Evolutionary conservation across 78 protist species (phyloP).

Genomic region (Blattamonas nauphoetae): DNA sequence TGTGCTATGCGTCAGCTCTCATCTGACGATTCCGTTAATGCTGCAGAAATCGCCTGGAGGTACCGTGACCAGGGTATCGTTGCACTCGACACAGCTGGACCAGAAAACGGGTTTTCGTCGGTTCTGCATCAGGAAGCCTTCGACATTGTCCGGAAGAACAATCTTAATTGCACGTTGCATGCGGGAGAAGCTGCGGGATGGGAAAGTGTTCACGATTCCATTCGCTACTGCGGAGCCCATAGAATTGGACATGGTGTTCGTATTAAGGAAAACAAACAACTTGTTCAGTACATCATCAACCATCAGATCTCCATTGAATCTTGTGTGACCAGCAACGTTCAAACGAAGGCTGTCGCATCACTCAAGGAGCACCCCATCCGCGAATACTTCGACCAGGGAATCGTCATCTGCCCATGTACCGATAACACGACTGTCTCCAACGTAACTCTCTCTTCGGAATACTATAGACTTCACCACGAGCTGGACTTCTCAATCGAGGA

Average conservation of each 20-base stretch:
- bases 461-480: slow-evolving; percentile 19
- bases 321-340: slow-evolving; percentile 57
- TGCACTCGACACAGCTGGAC: slow-evolving; percentile 70
- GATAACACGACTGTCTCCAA: slow-evolving; percentile 44
- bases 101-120: slow-evolving; percentile 52
- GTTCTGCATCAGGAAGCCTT: slow-evolving; percentile 43
- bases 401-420: slow-evolving; percentile 44
- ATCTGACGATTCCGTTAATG: slow-evolving; percentile 6
- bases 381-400: slow-evolving; percentile 46
- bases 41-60: slow-evolving; percentile 62
- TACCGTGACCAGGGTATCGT: slow-evolving; percentile 45
- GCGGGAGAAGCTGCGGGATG: slow-evolving; percentile 63
- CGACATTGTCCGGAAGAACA: slow-evolving; percentile 25
- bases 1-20: slow-evolving; percentile 54
- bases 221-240: slow-evolving; percentile 62
- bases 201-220: slow-evolving; percentile 43
- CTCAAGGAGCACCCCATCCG: slow-evolving; percentile 53
- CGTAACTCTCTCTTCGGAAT: slow-evolving; percentile 30
- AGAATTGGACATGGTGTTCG: slow-evolving; percentile 71
- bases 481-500: slow-evolving; percentile 46
- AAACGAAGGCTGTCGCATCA: slow-evolving; percentile 48
- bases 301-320: slow-evolving; percentile 37
- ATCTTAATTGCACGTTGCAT: slow-evolving; percentile 47
- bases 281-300: slow-evolving; percentile 9
- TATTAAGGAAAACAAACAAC: slow-evolving; percentile 21